These are phyloP conservation scores for Pseudozyma pruni DNA, from an alignment of 1,284 basidiomycete genomes.

Conservation along the genomic window DNA sequence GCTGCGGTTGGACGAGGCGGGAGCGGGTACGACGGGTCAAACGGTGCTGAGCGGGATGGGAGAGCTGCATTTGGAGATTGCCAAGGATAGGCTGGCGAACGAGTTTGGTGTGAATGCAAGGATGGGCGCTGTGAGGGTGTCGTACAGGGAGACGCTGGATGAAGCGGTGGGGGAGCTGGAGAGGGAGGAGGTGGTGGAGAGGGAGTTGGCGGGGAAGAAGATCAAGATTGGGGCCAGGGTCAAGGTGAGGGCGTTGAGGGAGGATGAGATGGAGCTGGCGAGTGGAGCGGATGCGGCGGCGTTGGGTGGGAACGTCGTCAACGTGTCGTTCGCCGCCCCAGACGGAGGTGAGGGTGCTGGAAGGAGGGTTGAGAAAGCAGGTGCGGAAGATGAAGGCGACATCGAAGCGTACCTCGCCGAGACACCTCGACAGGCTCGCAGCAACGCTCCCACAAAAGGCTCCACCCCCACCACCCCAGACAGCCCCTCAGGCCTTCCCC, in stretches of 20 bases:
- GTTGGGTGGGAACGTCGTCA: conserved; percentile 53
- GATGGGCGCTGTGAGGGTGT: conserved; percentile 80
- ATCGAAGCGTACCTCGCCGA: conserved; percentile 25
- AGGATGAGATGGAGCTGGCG: conserved; percentile 26
- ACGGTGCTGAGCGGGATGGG: conserved; percentile 84
- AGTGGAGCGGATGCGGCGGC: conserved; percentile 18
- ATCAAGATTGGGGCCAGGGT: conserved; percentile 48
- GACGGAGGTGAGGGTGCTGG: neutral
- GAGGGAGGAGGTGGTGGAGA: conserved; percentile 50
- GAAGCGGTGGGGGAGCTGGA: conserved; percentile 42
- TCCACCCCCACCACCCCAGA: conserved; percentile 2
- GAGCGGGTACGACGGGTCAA: conserved; percentile 75
- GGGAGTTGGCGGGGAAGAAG: conserved; percentile 58
- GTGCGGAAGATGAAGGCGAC: conserved; percentile 16
- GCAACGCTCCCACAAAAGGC: neutral
- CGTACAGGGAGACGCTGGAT: conserved; percentile 79
- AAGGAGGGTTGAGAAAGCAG: neutral
- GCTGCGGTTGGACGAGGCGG: conserved; percentile 72
- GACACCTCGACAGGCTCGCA: conserved; percentile 1
- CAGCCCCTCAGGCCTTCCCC: neutral
- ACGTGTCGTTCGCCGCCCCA: conserved; percentile 22
- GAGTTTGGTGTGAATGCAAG: conserved; percentile 84
- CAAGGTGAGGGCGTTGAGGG: conserved; percentile 31
- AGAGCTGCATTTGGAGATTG: conserved; percentile 85
- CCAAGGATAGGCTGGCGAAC: conserved; percentile 79